Evolutionary conservation across 805 yeast species (phyloP), one percentile per base, ranked within the genome.

Genomic region (Starmerella floricola): DNA sequence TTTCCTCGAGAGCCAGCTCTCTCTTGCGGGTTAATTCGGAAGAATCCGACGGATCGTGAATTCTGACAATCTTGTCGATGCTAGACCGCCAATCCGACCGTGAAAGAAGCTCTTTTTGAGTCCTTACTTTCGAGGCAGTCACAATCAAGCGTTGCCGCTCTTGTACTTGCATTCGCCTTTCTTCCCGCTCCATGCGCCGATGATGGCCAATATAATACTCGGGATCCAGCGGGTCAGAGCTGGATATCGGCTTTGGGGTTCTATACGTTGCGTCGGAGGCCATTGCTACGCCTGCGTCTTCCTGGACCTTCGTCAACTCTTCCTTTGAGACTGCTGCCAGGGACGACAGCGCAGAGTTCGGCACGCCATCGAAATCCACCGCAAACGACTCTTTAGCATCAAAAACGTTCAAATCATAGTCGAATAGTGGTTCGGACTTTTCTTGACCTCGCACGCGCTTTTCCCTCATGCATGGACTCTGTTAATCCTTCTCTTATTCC

Each of bases 171-270:
- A 78, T 75, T 35, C 73, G 66, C 45, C 69, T 69, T 57, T 82
- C 94, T 40, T 76, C 78, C 42, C 72, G 72, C 48, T 71, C 73
- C 75, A 79, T 73, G 31, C 71, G 66, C 32, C 67, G 67, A 59
- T 80, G 87, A 72, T 12, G 62, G 47, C 24, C 57, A 52, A 55
- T 63, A 76, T 12, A 62, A 16, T n/a, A 50, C 3, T 0, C 55
- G 50, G 55, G 75, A 1, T 58, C 51, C 36, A 81, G 60, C 4
- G 76, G 73, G 51, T 73, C 78, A 2, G 28, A 31, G 0, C 27
- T 15, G 18, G 24, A 31, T 4, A 40, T 32, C 2, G 38, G 27
- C n/a, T 28, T 12, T 6, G 47, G 40, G 8, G 23, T 3, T 8
- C 8, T 18, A 8, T 32, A 17, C 19, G 15, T 23, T 19, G 17